Evolutionary conservation across 768 basidiomycete species (phyloP).

Genomic region (Lactarius psammicola): DNA sequence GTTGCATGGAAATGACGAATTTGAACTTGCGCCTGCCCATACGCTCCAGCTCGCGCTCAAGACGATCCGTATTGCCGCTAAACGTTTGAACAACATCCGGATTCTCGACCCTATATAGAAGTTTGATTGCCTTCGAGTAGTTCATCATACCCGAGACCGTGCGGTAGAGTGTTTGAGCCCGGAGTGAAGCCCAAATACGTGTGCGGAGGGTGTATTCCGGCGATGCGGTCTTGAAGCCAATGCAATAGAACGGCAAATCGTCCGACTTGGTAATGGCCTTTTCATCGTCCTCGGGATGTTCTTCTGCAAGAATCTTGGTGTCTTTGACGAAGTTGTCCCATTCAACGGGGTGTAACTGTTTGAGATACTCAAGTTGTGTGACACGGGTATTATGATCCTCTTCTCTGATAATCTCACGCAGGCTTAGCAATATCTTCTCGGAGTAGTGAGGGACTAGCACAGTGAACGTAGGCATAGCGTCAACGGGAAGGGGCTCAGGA

Average conservation of each 20-base stretch:
- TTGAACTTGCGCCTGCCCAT: slow-evolving; percentile 99
- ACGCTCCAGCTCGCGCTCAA: slow-evolving; percentile 93
- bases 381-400: slow-evolving; percentile 97
- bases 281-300: slow-evolving; percentile 63
- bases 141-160: slow-evolving; percentile 99
- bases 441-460: slow-evolving; percentile 99
- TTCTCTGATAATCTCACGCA: slow-evolving; percentile 97
- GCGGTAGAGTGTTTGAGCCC: slow-evolving; percentile 96
- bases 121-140: slow-evolving; percentile 99
- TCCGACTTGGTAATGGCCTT: slow-evolving; percentile 70
- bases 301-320: slow-evolving; percentile 97
- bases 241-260: slow-evolving; percentile 98
- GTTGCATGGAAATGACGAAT: slow-evolving; percentile 97
- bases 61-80: slow-evolving; percentile 92
- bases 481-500: slow-evolving; percentile 92
- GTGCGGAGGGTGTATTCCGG: slow-evolving; percentile 99
- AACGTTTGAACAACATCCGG: slow-evolving; percentile 96
- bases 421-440: slow-evolving; percentile 94
- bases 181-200: slow-evolving; percentile 98
- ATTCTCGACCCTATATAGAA: slow-evolving; percentile 97
- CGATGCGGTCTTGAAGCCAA: slow-evolving; percentile 98
- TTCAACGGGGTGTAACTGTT: slow-evolving; percentile 96
- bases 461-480: slow-evolving; percentile 99
- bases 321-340: slow-evolving; percentile 99
- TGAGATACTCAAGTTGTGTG: slow-evolving; percentile 95